Evolutionary conservation across 139 green algal species (phyloP), one percentile per base, ranked within the genome.

Genomic region (Auxenochlorella protothecoides): DNA sequence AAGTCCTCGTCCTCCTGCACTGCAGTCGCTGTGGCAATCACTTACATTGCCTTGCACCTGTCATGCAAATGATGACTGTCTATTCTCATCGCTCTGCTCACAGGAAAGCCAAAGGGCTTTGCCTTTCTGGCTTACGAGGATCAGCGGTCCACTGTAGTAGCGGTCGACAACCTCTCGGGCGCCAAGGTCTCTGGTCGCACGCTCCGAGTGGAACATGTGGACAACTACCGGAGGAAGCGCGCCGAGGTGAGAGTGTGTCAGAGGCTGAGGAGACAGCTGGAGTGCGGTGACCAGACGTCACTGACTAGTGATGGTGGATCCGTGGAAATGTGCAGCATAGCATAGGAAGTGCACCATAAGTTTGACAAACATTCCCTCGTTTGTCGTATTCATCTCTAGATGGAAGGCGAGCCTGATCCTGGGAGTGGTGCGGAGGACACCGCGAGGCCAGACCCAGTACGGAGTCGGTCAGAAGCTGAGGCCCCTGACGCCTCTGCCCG

Each of bases 81-180:
- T 44, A 44, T 44, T 44, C 27, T 44, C 27, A 44, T 44, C 27
- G 27, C 27, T 44, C 27, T 44, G 27, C 27, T 44, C 27, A 44
- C 27, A 44, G 80, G 81, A 55, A 97, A 93, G 74, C 91, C 86
- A 1, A 86, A 76, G 53, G 92, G 92, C 10, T 99, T 99, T 81
- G 91, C 90, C 0, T 99, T 98, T 64, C 54, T 98, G 3, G 93
- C 93, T 6, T 99, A 99, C 71, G 91, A 97, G 67, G 93, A 99
- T 83, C 94, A 99, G 83, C 85, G 92, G n/a, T 94, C 84, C 78
- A 99, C 95, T 0, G 87, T 96, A 10, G 74, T 99, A 14, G 91
- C 95, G 8, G 92, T 98, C 53, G 95, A 99, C 83, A 99, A 99
- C 82, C 76, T 99, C 6, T 96, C 85, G 72, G 95, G 95, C 10